Conservation (phyloP, 208 protist species). For the Wallacemonas collosoma region DNA sequence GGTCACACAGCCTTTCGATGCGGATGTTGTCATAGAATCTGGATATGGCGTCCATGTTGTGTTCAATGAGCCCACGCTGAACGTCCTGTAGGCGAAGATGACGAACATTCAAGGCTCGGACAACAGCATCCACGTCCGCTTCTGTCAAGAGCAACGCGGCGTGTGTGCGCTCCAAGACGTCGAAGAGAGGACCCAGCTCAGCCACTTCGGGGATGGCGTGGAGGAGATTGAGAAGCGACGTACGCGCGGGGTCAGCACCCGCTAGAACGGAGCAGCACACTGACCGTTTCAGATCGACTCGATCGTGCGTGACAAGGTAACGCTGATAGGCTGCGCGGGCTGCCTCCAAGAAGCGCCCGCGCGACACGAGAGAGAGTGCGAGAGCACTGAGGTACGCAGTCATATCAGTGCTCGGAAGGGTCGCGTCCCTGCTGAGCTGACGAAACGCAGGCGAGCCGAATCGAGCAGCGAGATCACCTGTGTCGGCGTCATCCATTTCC, state of each 20-base stretch:
- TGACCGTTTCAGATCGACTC: conserved; percentile 56
- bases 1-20: conserved; percentile 81
- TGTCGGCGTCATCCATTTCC: conserved; percentile 67
- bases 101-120: background rate
- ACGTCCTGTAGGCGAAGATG: conserved; percentile 8
- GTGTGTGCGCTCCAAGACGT: conserved; percentile 81
- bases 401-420: conserved; percentile 26
- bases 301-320: conserved; percentile 36
- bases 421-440: conserved; percentile 21
- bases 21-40: conserved; percentile 95
- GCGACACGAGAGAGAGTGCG: conserved; percentile 68
- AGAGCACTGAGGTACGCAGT: conserved; percentile 66
- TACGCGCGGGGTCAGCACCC: conserved; percentile 84
- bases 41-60: conserved; percentile 91
- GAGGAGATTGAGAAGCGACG: conserved; percentile 79
- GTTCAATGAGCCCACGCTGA: conserved; percentile 74
- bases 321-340: conserved; percentile 88
- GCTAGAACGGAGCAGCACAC: conserved; percentile 91
- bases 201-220: conserved; percentile 76
- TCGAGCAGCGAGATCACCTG: conserved; percentile 70
- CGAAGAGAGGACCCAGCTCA: conserved; percentile 53
- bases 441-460: conserved; percentile 61
- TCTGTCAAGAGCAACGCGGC: conserved; percentile 38
- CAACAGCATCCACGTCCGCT: conserved; percentile 4
- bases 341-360: conserved; percentile 82